Evolutionary conservation across 179 eudicot species (phyloP), one percentile per base, ranked within the genome.

Genomic region (Spergularia azorica): DNA sequence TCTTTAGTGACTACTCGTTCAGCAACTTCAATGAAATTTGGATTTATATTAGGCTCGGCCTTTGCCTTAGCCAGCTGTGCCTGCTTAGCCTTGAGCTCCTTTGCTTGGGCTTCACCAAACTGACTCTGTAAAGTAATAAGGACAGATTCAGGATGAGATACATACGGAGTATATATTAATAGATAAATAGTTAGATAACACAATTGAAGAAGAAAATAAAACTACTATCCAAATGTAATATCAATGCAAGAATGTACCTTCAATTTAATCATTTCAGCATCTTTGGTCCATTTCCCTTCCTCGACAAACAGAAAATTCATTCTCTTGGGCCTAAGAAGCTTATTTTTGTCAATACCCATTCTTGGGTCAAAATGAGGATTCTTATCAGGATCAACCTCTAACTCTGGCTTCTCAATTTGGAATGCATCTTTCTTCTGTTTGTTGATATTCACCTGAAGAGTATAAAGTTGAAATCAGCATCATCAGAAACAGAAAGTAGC

Each of bases 251-350:
- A 38, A 71, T 41, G 73, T 78, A 93, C 99, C 95, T 90, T 93
- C 74, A 93, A 63, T 81, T 91, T 95, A 32, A 89, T 87, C 2
- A 88, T 89, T 83, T 95, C 98, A 73, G 99, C 98, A 20, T 95
- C 98, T 83, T 80, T 90, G 17, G 98, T 85, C 99, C 99, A 95
- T 86, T 93, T 93, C 46, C 99, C 99, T 90, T 95, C 99, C 84
- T 94, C 98, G 21, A 93, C 99, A 88, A 95, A 95, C 86, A 84
- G 98, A 82, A 95, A 93, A 52, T 63, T 85, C 84, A 83, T 82
- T 79, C 88, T 91, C 84, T 91, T 95, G 68, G 99, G 98, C 86
- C 99, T 89, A 70, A 95, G 86, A 73, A 95, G 83, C 83, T 95
- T 93, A 71, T 73, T 89, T 68, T 95, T 86, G 81, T 95, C 82